These are phyloP conservation scores for Magnusiomyces paraingens DNA, from an alignment of 1,139 yeast genomes.

Conservation along the genomic window DNA sequence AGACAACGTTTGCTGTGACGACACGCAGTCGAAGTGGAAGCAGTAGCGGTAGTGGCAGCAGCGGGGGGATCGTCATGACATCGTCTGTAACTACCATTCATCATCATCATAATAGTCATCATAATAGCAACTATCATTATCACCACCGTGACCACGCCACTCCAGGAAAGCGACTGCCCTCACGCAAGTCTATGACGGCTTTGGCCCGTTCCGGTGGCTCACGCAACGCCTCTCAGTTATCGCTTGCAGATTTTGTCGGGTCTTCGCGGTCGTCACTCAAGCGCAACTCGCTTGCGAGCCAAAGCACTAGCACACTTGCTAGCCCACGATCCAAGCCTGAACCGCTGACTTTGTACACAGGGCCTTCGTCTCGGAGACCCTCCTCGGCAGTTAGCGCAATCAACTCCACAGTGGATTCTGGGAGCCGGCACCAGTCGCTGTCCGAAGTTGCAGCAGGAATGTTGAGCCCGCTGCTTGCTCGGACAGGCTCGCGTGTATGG, in stretches of 20 bases:
- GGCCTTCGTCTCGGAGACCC: background rate
- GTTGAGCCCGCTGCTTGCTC: constrained; percentile 18
- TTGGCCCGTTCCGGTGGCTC: background rate
- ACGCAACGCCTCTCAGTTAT: background rate
- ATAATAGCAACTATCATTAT: background rate
- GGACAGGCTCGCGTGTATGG: constrained; percentile 28
- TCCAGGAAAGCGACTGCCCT: constrained; percentile 4
- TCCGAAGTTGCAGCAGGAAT: background rate
- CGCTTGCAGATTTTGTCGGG: background rate
- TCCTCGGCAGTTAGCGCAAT: background rate
- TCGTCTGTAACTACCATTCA: background rate
- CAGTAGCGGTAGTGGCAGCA: background rate
- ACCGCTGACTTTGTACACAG: background rate
- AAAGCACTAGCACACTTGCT: background rate
- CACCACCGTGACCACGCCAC: background rate
- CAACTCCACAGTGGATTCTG: background rate
- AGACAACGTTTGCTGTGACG: background rate
- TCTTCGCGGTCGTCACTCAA: background rate
- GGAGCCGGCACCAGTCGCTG: background rate
- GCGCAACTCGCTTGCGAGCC: background rate
- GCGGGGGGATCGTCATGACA: background rate
- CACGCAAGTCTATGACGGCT: constrained; percentile 5
- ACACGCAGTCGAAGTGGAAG: background rate
- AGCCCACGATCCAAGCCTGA: background rate
- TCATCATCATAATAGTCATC: background rate